phyloP scores from a whole-genome alignment of 2,329 filamentous ascomycete genomes.

The Lasiodiplodia hormozganensis region DNA sequence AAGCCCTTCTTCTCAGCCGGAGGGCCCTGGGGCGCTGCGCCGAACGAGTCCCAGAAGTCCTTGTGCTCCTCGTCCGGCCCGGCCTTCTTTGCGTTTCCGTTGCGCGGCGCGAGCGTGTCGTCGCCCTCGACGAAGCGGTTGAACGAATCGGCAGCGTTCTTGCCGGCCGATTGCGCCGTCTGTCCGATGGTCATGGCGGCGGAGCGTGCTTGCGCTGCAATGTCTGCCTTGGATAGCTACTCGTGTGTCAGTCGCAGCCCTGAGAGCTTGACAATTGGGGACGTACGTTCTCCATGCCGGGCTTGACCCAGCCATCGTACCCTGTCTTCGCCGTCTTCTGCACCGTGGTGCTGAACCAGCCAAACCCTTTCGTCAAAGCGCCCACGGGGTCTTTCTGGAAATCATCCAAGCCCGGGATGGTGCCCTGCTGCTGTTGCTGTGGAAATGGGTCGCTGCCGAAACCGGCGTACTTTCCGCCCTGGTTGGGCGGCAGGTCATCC shows the following conservation, averaged over 20 bases:
- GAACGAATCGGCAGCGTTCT: conserved; percentile 79
- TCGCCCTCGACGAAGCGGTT: conserved; percentile 86
- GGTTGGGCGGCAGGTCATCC: conserved; percentile 78
- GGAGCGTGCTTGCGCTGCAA: conserved; percentile 65
- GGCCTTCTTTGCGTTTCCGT: conserved; percentile 27
- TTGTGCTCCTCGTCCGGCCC: conserved; percentile 60
- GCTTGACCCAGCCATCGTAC: conserved; percentile 90
- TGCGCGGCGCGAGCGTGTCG: conserved; percentile 37
- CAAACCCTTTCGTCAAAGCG: conserved; percentile 89
- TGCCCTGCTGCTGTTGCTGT: conserved; percentile 50
- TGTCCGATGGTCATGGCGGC: conserved; percentile 62
- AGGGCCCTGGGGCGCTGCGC: conserved; percentile 64
- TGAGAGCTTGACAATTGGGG: background rate
- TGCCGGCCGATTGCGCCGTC: conserved; percentile 71
- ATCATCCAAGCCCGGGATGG: conserved; percentile 77
- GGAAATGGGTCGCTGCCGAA: conserved; percentile 81
- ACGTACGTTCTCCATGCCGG: conserved; percentile 83
- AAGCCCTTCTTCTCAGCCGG: conserved; percentile 60
- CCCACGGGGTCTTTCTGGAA: conserved; percentile 90
- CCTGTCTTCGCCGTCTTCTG: conserved; percentile 90
- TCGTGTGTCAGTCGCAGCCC: background rate
- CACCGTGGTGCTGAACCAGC: conserved; percentile 89
- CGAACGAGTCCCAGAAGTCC: conserved; percentile 93
- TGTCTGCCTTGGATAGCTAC: conserved; percentile 74
- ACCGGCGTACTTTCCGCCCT: conserved; percentile 90